phyloP scores from a whole-genome alignment of 2,329 filamentous ascomycete genomes.

The Aspergillus pseudoglaucus region DNA sequence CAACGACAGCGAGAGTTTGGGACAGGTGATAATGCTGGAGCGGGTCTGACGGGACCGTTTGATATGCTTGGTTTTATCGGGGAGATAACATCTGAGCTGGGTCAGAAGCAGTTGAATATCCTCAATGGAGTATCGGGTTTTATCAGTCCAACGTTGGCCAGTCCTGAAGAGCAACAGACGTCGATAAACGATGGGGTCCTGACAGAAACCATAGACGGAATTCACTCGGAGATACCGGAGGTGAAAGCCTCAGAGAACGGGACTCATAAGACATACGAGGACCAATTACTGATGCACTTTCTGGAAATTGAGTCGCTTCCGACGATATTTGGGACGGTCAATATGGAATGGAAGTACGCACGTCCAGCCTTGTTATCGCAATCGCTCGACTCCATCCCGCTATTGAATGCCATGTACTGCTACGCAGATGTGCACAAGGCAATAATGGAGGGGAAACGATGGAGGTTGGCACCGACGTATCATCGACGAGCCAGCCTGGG shows the following conservation, averaged over 20 bases:
- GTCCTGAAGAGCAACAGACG: not conserved
- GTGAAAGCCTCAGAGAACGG: not conserved
- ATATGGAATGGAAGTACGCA: slow-evolving; percentile 29
- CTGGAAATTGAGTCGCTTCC: slow-evolving; percentile 22
- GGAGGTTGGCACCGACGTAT: slow-evolving; percentile 23
- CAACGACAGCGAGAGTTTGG: slow-evolving; percentile 6
- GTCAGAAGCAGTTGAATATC: slow-evolving; percentile 29
- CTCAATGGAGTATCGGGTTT: slow-evolving; percentile 16
- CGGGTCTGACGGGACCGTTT: slow-evolving; percentile 18
- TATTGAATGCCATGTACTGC: slow-evolving; percentile 27
- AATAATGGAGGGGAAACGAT: slow-evolving; percentile 18
- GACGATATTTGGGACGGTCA: slow-evolving; percentile 24
- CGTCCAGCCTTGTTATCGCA: slow-evolving; percentile 18
- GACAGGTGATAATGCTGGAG: slow-evolving; percentile 6
- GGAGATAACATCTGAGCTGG: slow-evolving; percentile 29
- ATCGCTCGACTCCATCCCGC: slow-evolving; percentile 17
- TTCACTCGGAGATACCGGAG: not conserved
- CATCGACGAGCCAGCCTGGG: slow-evolving; percentile 25
- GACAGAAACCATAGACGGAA: slow-evolving; percentile 2
- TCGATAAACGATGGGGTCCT: not conserved
- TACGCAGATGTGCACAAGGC: slow-evolving; percentile 28
- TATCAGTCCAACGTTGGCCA: slow-evolving; percentile 4
- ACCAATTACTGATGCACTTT: slow-evolving; percentile 25
- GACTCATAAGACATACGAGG: slow-evolving; percentile 17
- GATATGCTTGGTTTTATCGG: slow-evolving; percentile 33